These are phyloP conservation scores for Breviolum minutum DNA, from an alignment of 73 alveolate species.

Conservation along the genomic window DNA sequence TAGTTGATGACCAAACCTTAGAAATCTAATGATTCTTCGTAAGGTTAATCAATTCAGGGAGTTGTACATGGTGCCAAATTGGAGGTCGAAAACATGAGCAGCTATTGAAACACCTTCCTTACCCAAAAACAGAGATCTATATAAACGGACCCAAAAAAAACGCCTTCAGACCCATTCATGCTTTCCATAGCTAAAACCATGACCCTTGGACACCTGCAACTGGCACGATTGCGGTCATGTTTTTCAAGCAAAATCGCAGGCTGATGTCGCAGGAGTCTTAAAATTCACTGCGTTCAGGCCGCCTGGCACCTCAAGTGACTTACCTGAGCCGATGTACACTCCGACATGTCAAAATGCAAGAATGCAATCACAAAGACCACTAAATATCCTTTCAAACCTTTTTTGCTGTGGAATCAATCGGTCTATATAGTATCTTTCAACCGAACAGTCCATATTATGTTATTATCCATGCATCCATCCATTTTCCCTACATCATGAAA, in stretches of 20 bases:
- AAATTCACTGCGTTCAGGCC: slow-evolving; percentile 38
- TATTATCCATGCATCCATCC: no score
- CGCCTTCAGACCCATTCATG: no score
- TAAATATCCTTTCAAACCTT: no score
- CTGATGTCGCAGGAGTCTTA: slow-evolving; percentile 48
- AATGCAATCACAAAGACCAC: neutral
- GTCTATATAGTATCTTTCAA: no score
- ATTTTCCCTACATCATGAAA: no score
- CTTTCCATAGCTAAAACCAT: no score
- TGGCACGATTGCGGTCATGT: neutral
- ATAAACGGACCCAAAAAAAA: no score
- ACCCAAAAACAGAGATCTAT: neutral
- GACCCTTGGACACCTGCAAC: neutral
- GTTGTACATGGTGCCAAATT: neutral
- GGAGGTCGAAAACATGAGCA: neutral
- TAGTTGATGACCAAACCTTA: slow-evolving; percentile 88
- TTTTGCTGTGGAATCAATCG: no score
- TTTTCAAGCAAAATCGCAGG: neutral
- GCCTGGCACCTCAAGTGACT: neutral
- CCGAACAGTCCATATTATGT: no score
- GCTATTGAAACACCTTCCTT: neutral
- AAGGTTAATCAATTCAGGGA: neutral
- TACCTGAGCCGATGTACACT: neutral
- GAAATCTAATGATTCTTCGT: neutral
- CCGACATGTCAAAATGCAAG: neutral